Conservation (phyloP, 1,284 basidiomycete species). For the Melampsora larici-populina region DNA sequence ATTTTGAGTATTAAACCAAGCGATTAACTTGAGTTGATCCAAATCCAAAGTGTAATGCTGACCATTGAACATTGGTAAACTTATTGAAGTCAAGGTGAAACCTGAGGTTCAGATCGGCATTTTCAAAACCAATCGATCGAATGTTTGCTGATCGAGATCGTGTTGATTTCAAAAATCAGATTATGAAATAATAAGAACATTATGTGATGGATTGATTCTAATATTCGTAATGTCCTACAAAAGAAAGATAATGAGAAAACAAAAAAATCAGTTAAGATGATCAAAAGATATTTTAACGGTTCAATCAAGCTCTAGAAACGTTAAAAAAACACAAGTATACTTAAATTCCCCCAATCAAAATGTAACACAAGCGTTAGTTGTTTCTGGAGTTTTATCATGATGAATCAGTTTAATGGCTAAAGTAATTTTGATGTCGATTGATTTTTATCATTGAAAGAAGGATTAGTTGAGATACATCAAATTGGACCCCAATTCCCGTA, state of each 20-base stretch:
- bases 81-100: too few relatives aligned
- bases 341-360: constrained; percentile 58
- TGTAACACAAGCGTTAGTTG: constrained; percentile 77
- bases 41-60: constrained; percentile 19
- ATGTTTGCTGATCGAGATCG: too few relatives aligned
- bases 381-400: constrained; percentile 66
- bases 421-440: too few relatives aligned
- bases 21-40: constrained; percentile 23
- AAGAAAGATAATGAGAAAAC: constrained; percentile 67
- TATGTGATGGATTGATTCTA: constrained; percentile 49
- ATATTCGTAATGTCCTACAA: constrained; percentile 65
- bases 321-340: constrained; percentile 41
- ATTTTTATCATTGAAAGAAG: too few relatives aligned
- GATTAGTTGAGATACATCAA: too few relatives aligned
- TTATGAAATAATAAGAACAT: constrained; percentile 83
- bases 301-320: neutral
- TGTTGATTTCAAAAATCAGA: too few relatives aligned
- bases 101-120: too few relatives aligned
- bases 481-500: too few relatives aligned
- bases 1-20: constrained; percentile 20
- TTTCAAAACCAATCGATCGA: too few relatives aligned
- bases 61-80: constrained; percentile 21
- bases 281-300: constrained; percentile 61
- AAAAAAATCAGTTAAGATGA: too few relatives aligned
- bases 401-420: constrained; percentile 88